Base-by-base conservation (phyloP, 2,329 filamentous ascomycete genomes). In the Neospermospora avenae region DNA sequence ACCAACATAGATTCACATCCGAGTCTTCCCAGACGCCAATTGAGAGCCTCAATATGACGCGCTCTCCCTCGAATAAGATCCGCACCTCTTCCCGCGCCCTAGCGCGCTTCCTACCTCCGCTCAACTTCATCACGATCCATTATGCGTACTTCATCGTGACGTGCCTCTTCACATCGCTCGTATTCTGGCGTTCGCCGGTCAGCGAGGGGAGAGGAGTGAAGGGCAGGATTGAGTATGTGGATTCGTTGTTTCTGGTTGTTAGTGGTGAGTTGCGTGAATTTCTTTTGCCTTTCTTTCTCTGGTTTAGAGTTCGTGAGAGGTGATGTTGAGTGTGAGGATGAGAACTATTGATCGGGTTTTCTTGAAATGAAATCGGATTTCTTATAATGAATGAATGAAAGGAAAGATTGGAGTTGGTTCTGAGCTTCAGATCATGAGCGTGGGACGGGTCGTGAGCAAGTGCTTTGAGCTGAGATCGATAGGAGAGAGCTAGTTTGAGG, bases 111-210 rank as follows among this genome's bases (percentile, higher is more conserved):
- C 57, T 69, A 13, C 62, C 62, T 10, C 46, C 45, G 4, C 71
- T 84, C 62, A 86, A 86, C 66, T 88, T 84, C 70, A 81, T 87
- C 67, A 84, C 82, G 2, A 67, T 89, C 5, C 87, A 90, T 70
- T 88, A 89, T 73, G 71, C 78, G 54, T 90, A 89, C 73, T 90
- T 90, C 70, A 77, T 87, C 62, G 61, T 74, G 11, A 80, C 80
- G 6, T 79, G 77, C 55, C 69, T 89, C 5, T 31, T 87, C 20
- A 78, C 77, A 55, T 85, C 85, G 14, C 65, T 83, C 59, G 79
- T 90, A 55, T 86, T 89, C 68, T 90, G 81, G 79, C 79, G 77
- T 8, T 77, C 80, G 0, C 84, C 83, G 0, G 77, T 31, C 11
- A 10, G 28, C 6, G 28, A 31, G 28, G 28, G 6, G 28, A 31